phyloP scores from a whole-genome alignment of 129 eudicot species.

The Heracleum sosnowskyi region DNA sequence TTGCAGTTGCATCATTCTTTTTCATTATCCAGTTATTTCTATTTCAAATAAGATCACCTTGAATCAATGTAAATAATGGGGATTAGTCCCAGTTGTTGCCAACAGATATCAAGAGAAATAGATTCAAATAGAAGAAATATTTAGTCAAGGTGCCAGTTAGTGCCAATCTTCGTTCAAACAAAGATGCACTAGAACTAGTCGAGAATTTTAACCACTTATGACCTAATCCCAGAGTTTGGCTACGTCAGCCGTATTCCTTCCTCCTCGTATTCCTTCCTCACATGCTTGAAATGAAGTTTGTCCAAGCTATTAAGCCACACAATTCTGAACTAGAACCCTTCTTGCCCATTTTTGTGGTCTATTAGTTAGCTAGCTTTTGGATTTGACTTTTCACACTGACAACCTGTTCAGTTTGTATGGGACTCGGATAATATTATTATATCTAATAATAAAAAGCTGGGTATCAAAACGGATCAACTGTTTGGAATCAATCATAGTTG shows the following conservation, averaged over 20 bases:
- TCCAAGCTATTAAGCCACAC: background rate
- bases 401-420: too few relatives aligned
- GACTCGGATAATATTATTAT: too few relatives aligned
- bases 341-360: background rate
- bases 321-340: background rate
- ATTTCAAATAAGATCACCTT: background rate
- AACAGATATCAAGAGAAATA: background rate
- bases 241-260: background rate
- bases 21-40: background rate
- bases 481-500: too few relatives aligned
- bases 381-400: too few relatives aligned
- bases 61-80: background rate
- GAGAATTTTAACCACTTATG: background rate
- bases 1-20: background rate
- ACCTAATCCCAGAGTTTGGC: background rate
- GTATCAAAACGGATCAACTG: too few relatives aligned
- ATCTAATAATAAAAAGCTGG: too few relatives aligned
- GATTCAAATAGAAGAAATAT: background rate
- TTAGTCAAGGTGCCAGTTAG: background rate
- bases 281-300: background rate
- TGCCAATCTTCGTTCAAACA: too few relatives aligned
- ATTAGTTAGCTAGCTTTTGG: too few relatives aligned
- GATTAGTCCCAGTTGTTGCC: background rate
- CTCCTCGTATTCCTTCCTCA: background rate
- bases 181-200: background rate